Conservation (phyloP, 176 grass and related monocot genomes). For the Musa beccarii region DNA sequence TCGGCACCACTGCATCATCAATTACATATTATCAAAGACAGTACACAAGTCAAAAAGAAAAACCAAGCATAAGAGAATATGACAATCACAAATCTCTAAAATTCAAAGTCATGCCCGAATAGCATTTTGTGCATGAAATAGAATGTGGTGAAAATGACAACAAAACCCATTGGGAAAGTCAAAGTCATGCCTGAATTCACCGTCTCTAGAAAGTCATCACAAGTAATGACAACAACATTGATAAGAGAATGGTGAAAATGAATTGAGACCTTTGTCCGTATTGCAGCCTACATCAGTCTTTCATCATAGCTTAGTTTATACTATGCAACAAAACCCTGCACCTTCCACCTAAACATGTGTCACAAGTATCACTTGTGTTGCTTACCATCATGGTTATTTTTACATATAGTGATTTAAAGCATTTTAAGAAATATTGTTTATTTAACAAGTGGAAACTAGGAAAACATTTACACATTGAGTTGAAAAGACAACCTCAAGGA, state of each 20-base stretch:
- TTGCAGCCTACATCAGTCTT: not conserved
- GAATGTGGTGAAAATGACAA: not conserved
- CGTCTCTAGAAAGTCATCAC: not conserved
- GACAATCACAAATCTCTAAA: not conserved
- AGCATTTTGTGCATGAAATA: not conserved
- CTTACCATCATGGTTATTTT: not conserved
- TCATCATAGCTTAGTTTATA: too few species aligned
- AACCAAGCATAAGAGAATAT: not conserved
- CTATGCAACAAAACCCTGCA: too few species aligned
- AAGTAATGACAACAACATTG: not conserved
- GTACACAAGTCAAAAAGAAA: not conserved
- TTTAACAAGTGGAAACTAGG: not conserved
- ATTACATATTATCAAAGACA: conserved; percentile 22
- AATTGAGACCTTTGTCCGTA: not conserved
- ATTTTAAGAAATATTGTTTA: not conserved
- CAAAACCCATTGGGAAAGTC: not conserved
- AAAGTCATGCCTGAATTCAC: not conserved
- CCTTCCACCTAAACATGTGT: too few species aligned
- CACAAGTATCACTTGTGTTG: not conserved
- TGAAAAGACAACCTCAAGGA: conserved; percentile 51
- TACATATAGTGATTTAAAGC: not conserved
- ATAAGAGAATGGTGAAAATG: not conserved
- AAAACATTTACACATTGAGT: not conserved
- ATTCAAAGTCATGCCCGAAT: not conserved
- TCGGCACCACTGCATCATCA: conserved; percentile 52